Evolutionary conservation across 2,329 filamentous ascomycete species (phyloP).

Genomic region (Paecilomyces niveus): DNA sequence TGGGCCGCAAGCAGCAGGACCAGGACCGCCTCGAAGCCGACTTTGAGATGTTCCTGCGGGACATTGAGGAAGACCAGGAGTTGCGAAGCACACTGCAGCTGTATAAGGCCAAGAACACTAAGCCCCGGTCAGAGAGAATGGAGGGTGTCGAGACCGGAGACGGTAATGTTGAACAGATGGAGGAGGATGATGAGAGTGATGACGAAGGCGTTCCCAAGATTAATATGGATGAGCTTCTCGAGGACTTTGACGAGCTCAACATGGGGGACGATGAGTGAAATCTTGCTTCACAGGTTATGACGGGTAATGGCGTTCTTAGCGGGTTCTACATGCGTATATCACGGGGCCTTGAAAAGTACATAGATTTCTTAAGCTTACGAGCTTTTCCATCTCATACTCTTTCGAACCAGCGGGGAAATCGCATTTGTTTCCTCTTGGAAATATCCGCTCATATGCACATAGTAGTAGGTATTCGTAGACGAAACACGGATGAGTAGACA

Average conservation of each 20-base stretch:
- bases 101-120: slow-evolving; percentile 62
- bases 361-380: neutral
- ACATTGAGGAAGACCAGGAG: slow-evolving; percentile 93
- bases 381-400: neutral
- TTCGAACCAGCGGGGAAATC: neutral
- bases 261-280: slow-evolving; percentile 47
- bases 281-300: neutral
- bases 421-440: neutral
- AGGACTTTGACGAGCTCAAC: slow-evolving; percentile 86
- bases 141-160: slow-evolving; percentile 36
- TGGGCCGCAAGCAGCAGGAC: slow-evolving; percentile 53
- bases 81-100: slow-evolving; percentile 74
- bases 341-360: neutral
- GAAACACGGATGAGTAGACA: neutral
- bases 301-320: neutral
- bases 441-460: neutral
- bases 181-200: slow-evolving; percentile 54
- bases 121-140: slow-evolving; percentile 37
- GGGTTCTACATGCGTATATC: neutral
- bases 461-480: neutral
- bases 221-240: slow-evolving; percentile 73
- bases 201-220: slow-evolving; percentile 61
- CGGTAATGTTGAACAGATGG: slow-evolving; percentile 40
- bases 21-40: slow-evolving; percentile 83
- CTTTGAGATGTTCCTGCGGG: slow-evolving; percentile 94